A percentile compares a stretch with the other conserved stretches of the same genome.
phyloP scores from a whole-genome alignment of 2,329 filamentous ascomycete genomes.

The Diaporthe nobilis region DNA sequence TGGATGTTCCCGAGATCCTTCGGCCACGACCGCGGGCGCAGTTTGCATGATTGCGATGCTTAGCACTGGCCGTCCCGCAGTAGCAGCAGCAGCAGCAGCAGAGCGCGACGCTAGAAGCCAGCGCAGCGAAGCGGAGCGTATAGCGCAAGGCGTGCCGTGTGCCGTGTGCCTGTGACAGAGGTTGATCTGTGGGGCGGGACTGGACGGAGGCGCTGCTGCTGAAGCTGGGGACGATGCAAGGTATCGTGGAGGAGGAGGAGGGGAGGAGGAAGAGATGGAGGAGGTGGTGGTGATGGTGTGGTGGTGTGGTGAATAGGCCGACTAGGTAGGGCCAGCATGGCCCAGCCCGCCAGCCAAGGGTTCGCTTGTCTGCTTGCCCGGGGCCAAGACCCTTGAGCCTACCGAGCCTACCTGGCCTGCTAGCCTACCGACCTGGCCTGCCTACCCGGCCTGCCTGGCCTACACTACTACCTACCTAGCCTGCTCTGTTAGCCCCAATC shows the following conservation, averaged over 20 bases:
- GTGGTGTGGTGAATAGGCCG: slow-evolving; percentile 15
- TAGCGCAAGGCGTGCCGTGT: neutral
- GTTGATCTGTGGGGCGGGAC: neutral
- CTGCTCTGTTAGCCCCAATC: slow-evolving; percentile 4
- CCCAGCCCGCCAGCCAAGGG: slow-evolving; percentile 27
- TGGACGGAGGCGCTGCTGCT: neutral
- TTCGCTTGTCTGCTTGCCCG: slow-evolving; percentile 13
- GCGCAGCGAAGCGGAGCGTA: neutral
- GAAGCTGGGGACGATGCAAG: slow-evolving; percentile 18
- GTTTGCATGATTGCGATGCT: slow-evolving; percentile 21
- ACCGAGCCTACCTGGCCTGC: neutral
- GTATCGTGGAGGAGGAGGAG: neutral
- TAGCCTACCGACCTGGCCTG: neutral
- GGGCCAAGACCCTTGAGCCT: slow-evolving; percentile 22
- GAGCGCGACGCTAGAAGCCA: slow-evolving; percentile 6
- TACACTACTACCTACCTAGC: neutral
- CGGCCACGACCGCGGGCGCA: slow-evolving; percentile 23
- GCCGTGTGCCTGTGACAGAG: slow-evolving; percentile 7
- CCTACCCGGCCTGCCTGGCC: neutral
- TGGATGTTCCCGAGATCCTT: slow-evolving; percentile 34
- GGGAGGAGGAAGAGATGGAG: neutral
- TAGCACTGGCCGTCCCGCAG: slow-evolving; percentile 17
- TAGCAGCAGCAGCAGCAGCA: neutral
- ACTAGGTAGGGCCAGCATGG: slow-evolving; percentile 6
- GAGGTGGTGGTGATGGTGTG: neutral